Base-by-base conservation (phyloP, 2,329 filamentous ascomycete species). In the Apiospora hydei region DNA sequence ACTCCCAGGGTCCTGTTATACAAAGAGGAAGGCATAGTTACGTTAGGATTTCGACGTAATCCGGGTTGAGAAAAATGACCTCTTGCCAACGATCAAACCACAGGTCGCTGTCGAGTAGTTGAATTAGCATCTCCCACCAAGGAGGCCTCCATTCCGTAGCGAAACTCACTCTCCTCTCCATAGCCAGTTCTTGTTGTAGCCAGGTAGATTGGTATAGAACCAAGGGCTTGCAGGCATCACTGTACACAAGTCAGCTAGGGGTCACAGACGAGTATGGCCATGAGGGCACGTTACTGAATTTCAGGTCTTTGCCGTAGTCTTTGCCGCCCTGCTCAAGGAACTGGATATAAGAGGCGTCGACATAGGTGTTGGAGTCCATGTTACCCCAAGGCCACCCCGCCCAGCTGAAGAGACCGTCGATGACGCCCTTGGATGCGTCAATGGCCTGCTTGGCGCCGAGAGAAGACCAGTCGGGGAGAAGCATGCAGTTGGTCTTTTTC, bases 81-180 rank as follows among this genome's bases (percentile, higher is more conserved):
- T 90, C 84, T 69, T 84, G 81, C 88, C 88, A 90, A 14, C 88
- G 86, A 72, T 89, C 84, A 72, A 85, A 84, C 87, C 88, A 90
- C 11, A 90, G 78, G 44, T 84, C 82, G 72, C 89, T 87, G 51
- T 86, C 85, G 11, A 84, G 82, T 79, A 38, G 34, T 38, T 4
- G 5, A 38, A 38, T 38, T 38, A 38, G 34, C 34, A 38, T 38
- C 34, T 38, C 5, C 34, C 34, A 38, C 5, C 5, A 38, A 38
- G 34, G 34, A 4, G 7, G 34, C 7, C 34, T 38, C 34, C 34
- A 38, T 38, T 38, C 34, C 34, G 34, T 38, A 38, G 34, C 34
- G 34, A 38, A 38, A 38, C 34, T 38, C 34, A 38, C 34, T 38
- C 34, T 38, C 34, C 34, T 38, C 34, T 38, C 34, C 34, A 38